Percentiles rank a stretch among this genome's conserved stretches.
phyloP scores from a whole-genome alignment of 1,284 basidiomycete species.

The Serendipita sp. region DNA sequence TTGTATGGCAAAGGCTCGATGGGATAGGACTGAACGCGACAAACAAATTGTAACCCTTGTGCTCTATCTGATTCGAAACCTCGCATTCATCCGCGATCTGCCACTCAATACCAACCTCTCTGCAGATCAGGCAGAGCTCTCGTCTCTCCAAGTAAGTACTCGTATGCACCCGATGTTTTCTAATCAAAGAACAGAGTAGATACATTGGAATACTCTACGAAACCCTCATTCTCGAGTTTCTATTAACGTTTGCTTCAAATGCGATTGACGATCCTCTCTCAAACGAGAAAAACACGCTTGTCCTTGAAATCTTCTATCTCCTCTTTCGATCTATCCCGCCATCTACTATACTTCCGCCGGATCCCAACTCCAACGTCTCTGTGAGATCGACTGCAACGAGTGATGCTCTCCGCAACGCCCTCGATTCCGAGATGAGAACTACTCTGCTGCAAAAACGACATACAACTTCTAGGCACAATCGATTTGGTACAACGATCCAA shows the following conservation, averaged over 20 bases:
- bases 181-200: constrained; percentile 29
- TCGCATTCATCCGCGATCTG: constrained; percentile 78
- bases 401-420: constrained; percentile 50
- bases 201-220: constrained; percentile 60
- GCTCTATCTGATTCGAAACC: constrained; percentile 80
- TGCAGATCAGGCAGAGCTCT: constrained; percentile 60
- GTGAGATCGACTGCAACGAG: constrained; percentile 36
- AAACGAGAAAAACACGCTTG: constrained; percentile 71
- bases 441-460: constrained; percentile 44
- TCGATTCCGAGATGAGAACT: constrained; percentile 54
- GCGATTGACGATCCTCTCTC: constrained; percentile 56
- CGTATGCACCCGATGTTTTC: not conserved
- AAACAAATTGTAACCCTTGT: constrained; percentile 75
- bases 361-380: not conserved
- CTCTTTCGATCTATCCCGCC: constrained; percentile 68
- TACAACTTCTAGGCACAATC: constrained; percentile 71
- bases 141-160: constrained; percentile 45
- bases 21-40: constrained; percentile 64
- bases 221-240: constrained; percentile 59
- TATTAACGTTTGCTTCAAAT: constrained; percentile 73
- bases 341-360: constrained; percentile 27
- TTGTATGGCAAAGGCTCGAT: constrained; percentile 44
- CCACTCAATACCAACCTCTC: constrained; percentile 53
- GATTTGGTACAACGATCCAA: constrained; percentile 84
- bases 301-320: constrained; percentile 82